These are phyloP conservation scores for Tolypocladium guangdongense DNA, from an alignment of 2,329 filamentous ascomycete genomes.

Conservation along the genomic window DNA sequence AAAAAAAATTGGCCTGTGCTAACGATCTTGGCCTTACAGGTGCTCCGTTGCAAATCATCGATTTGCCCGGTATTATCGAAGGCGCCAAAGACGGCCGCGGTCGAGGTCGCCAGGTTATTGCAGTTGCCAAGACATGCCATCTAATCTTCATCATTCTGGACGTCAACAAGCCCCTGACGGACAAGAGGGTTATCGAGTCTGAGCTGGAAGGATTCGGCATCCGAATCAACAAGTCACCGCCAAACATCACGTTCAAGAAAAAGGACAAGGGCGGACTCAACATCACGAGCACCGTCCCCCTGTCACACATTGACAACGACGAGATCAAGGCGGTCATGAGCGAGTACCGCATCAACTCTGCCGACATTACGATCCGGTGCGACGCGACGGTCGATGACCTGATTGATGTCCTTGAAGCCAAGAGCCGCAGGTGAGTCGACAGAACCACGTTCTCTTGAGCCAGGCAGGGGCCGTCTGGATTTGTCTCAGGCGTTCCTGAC, in stretches of 20 bases:
- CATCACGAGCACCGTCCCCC: constrained; percentile 86
- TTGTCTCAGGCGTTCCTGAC: background rate
- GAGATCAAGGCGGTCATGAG: constrained; percentile 97
- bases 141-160: constrained; percentile 97
- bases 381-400: constrained; percentile 96
- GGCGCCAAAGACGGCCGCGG: constrained; percentile 97
- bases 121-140: constrained; percentile 96
- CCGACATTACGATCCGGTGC: constrained; percentile 94
- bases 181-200: constrained; percentile 90
- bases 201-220: constrained; percentile 97
- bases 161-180: constrained; percentile 94
- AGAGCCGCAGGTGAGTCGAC: constrained; percentile 50
- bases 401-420: constrained; percentile 92
- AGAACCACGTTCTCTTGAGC: background rate
- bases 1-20: background rate
- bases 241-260: constrained; percentile 99
- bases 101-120: constrained; percentile 95
- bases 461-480: no score
- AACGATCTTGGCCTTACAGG: constrained; percentile 27
- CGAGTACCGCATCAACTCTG: constrained; percentile 93
- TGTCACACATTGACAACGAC: constrained; percentile 87
- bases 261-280: constrained; percentile 97
- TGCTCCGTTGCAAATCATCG: constrained; percentile 94
- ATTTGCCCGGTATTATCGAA: constrained; percentile 97
- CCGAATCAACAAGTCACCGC: constrained; percentile 90